phyloP scores from a whole-genome alignment of 495 filamentous ascomycete species.

The Trichoderma reesei region DNA sequence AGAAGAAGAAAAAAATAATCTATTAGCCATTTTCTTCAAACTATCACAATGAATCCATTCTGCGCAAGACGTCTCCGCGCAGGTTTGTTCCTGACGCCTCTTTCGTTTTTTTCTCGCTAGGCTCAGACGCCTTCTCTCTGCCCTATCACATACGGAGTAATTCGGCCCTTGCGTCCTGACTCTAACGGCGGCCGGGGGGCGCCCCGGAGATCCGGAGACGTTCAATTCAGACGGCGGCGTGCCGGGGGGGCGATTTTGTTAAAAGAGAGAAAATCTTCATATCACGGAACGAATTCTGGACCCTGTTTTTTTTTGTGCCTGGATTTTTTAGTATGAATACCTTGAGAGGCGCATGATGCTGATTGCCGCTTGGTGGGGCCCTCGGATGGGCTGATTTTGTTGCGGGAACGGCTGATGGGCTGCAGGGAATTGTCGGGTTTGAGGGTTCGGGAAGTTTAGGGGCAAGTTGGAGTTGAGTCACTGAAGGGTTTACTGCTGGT shows the following conservation, averaged over 20 bases:
- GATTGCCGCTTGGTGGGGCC: background rate
- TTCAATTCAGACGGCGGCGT: background rate
- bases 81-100: background rate
- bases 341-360: background rate
- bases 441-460: no score
- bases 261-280: no score
- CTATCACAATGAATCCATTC: no score
- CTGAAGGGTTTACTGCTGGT: no score
- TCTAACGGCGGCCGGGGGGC: background rate
- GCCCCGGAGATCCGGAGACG: slow-evolving; percentile 3
- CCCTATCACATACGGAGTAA: background rate
- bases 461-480: no score
- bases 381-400: background rate
- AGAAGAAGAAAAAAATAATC: background rate
- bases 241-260: background rate
- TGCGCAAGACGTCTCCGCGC: background rate
- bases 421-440: no score
- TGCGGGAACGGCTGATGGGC: no score
- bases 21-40: background rate
- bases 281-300: background rate
- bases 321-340: background rate
- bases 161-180: background rate
- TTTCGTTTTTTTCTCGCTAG: background rate
- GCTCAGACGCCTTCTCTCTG: no score
- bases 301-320: background rate